Evolutionary conservation across 441 rosid genomes (phyloP).

Genomic region (Jatropha multifida): DNA sequence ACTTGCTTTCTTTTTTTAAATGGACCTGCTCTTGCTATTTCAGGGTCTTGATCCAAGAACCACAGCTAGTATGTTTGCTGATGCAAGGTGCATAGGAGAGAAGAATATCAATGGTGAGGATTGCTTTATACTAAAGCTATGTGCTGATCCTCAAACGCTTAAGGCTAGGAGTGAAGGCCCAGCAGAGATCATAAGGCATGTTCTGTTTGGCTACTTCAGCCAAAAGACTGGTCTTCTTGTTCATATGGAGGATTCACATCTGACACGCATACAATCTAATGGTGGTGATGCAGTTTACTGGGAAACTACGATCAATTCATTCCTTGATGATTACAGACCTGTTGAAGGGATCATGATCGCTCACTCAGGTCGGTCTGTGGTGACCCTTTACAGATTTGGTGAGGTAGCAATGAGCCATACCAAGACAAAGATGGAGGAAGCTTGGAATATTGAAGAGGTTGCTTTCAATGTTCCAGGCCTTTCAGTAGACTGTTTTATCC

Average conservation of each 20-base stretch:
- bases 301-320: slow-evolving; percentile 88
- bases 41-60: slow-evolving; percentile 97
- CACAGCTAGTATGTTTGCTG: slow-evolving; percentile 75
- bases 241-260: slow-evolving; percentile 84
- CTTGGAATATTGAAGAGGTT: slow-evolving; percentile 91
- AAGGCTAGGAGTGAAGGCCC: slow-evolving; percentile 88
- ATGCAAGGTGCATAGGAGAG: slow-evolving; percentile 84
- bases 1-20: neutral
- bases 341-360: slow-evolving; percentile 96
- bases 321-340: slow-evolving; percentile 68
- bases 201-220: slow-evolving; percentile 87
- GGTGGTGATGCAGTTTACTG: slow-evolving; percentile 86
- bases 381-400: slow-evolving; percentile 84
- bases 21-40: slow-evolving; percentile 22
- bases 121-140: slow-evolving; percentile 84
- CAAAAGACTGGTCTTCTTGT: slow-evolving; percentile 89
- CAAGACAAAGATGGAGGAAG: slow-evolving; percentile 91
- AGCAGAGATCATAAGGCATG: slow-evolving; percentile 89
- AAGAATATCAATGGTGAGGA: slow-evolving; percentile 75
- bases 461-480: slow-evolving; percentile 91
- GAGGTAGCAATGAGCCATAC: slow-evolving; percentile 89
- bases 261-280: slow-evolving; percentile 80
- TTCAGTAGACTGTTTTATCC: slow-evolving; percentile 82
- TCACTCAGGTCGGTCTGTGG: slow-evolving; percentile 81
- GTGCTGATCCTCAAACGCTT: slow-evolving; percentile 68